Evolutionary conservation across 331 rosid species (phyloP).

Genomic region (Quercus lobata): DNA sequence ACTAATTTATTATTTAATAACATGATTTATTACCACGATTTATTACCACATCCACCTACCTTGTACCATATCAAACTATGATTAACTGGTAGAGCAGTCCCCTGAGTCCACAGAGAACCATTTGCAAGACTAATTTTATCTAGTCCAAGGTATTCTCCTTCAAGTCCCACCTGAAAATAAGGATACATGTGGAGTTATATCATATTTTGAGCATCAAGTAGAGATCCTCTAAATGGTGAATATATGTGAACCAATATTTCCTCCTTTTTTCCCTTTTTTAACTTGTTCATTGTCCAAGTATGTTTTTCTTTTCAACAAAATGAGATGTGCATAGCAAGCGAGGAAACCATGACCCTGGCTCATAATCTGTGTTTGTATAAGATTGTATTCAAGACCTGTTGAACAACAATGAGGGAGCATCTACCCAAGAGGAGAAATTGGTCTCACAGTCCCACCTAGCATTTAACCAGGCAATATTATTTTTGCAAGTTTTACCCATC

Average conservation of each 20-base stretch:
- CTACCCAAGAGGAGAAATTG: too few species aligned
- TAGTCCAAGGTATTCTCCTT: not conserved
- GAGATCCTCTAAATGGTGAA: not conserved
- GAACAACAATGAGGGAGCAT: not conserved
- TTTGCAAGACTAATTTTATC: not conserved
- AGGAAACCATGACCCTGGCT: not conserved
- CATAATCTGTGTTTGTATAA: not conserved
- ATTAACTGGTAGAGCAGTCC: not conserved
- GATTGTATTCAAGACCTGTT: not conserved
- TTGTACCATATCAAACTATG: slow-evolving; percentile 28
- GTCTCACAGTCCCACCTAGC: too few species aligned
- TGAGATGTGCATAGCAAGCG: not conserved
- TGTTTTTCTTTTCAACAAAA: too few species aligned
- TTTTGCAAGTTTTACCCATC: too few species aligned
- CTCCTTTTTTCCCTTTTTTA: too few species aligned
- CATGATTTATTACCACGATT: not conserved
- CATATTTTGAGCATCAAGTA: not conserved
- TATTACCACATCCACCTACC: slow-evolving; percentile 5
- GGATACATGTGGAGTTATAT: not conserved
- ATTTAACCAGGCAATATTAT: too few species aligned
- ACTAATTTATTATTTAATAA: not conserved
- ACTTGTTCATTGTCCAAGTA: too few species aligned
- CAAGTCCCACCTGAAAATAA: not conserved
- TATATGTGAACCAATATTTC: too few species aligned
- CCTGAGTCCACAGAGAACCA: not conserved